Base-by-base conservation (phyloP, 225 moss, liverwort and hornwort species). In the Neckera pumila region DNA sequence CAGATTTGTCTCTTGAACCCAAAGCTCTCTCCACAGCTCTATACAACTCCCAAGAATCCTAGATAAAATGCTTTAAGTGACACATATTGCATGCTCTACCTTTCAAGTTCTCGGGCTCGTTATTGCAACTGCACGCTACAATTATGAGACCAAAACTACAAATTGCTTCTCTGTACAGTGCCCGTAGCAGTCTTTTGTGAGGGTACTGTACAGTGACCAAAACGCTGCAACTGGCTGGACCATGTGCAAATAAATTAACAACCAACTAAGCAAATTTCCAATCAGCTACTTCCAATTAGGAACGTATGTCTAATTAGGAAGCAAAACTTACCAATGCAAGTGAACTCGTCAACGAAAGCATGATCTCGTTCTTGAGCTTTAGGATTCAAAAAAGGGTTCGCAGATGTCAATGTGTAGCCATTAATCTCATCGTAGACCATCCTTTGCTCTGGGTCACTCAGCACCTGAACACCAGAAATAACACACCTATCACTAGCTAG, bases 371-470 rank as follows among this genome's bases (percentile, higher is more conserved):
- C 99, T 43, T 92, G 58, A 2, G 60, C 74, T 47, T 76, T 80
- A 27, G 40, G 63, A 75, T 96, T 95, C 82, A 78, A 84, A 51
- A 99, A 99, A 26, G 99, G 99, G 81, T 99, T 99, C n/a, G 88
- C 90, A 33, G 95, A 96, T 43, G 96, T 94, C 70, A 99, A 82
- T 20, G 99, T 90, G 89, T 96, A 99, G 82, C 99, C 99, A 86
- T 95, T 99, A n/a, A 97, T 99, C 89, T 96, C 99, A 88, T 99
- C 99, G 85, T 99, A 99, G 13, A 99, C 95, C 89, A 99, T 90
- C 25, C 97, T 95, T 88, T 96, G 96, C 82, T 97, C 97, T 42
- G 99, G 97, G 89, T 99, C 95, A 89, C 96, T 97, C 57, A 99
- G 89, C 77, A 99, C 97, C 99, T 99, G 93, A 87, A 89, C 70